Percentiles rank a stretch among this genome's conserved stretches.
Evolutionary conservation across 163 green algal species (phyloP).

Genomic region (Scenedesmus sp.): DNA sequence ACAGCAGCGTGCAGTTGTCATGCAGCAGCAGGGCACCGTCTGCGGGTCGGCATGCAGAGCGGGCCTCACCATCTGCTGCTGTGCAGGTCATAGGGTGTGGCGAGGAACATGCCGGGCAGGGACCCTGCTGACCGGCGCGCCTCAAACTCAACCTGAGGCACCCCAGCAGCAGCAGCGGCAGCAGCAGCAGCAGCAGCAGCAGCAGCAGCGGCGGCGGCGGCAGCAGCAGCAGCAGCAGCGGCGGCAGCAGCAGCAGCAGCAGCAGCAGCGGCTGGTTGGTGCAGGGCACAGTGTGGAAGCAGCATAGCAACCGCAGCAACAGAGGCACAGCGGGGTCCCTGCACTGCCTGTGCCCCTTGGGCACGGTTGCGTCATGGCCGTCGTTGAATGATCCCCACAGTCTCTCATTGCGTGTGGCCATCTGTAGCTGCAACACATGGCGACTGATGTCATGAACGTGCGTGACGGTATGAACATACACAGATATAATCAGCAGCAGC

Average conservation of each 20-base stretch:
- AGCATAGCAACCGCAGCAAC: background rate
- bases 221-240: background rate
- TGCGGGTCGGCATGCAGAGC: background rate
- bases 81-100: conserved; percentile 65
- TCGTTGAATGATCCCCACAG: too few relatives aligned
- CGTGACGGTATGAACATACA: too few relatives aligned
- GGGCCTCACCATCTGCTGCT: conserved; percentile 62
- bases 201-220: background rate
- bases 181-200: conserved; percentile 12
- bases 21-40: background rate
- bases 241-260: background rate
- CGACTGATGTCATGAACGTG: too few relatives aligned
- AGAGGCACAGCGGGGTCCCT: too few relatives aligned
- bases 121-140: conserved; percentile 30
- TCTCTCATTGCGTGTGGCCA: too few relatives aligned
- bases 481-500: too few relatives aligned
- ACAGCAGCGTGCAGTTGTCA: background rate
- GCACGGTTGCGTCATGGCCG: too few relatives aligned
- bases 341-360: too few relatives aligned
- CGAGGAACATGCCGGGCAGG: conserved; percentile 63
- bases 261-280: background rate
- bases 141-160: conserved; percentile 58
- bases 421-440: too few relatives aligned
- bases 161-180: background rate
- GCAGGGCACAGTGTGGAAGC: background rate